A percentile compares a stretch with the other conserved stretches of the same genome.
These are phyloP conservation scores for Cystobasidium ongulense DNA, from an alignment of 768 basidiomycete genomes.

Conservation along the genomic window DNA sequence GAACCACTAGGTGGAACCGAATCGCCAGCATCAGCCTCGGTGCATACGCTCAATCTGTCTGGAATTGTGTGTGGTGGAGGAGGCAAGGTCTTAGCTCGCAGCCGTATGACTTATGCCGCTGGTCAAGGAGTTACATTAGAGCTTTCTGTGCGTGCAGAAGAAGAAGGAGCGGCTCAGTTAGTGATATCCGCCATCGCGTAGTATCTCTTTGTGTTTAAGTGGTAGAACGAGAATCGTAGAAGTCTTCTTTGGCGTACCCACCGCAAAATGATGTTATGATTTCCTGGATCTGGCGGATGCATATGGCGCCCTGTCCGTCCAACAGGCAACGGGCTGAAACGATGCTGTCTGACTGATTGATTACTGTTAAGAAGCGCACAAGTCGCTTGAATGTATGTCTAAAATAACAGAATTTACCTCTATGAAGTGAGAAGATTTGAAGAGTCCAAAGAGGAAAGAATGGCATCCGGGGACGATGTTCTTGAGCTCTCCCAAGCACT, in stretches of 20 bases:
- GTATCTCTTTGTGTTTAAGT: neutral
- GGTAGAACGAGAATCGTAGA: neutral
- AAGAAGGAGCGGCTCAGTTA: conserved; percentile 72
- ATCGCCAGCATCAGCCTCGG: conserved; percentile 65
- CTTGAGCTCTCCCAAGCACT: conserved; percentile 6
- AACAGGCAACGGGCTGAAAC: no score
- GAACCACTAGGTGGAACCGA: conserved; percentile 89
- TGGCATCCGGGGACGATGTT: neutral
- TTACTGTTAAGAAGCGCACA: neutral
- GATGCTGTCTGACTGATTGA: neutral
- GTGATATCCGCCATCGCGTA: conserved; percentile 74
- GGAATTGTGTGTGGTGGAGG: conserved; percentile 84
- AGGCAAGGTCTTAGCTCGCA: conserved; percentile 88
- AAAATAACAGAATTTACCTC: neutral
- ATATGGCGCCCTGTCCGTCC: no score
- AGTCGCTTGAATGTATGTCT: neutral
- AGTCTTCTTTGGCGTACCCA: no score
- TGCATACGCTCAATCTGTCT: conserved; percentile 89
- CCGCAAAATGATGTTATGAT: no score
- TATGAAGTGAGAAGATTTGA: neutral
- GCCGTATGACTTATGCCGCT: conserved; percentile 87
- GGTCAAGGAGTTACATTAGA: conserved; percentile 90
- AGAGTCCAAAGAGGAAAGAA: neutral
- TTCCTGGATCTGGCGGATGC: no score
- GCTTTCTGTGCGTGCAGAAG: conserved; percentile 81